Evolutionary conservation across 164 flowering plant species (phyloP).

Genomic region (Magnolia officinalis): DNA sequence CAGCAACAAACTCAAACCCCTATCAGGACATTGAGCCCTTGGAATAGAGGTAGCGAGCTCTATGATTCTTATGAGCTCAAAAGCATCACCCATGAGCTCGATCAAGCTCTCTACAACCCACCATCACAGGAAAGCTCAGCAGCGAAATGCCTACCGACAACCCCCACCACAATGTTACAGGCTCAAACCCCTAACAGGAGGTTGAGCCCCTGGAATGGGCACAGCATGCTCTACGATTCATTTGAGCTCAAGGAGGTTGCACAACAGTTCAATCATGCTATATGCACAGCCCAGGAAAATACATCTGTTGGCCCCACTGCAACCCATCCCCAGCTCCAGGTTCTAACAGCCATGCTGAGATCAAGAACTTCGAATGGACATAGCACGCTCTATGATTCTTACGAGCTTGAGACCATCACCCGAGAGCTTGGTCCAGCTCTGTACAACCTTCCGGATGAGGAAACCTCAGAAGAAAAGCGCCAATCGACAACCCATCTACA

Average conservation of each 20-base stretch:
- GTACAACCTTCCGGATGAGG: background rate
- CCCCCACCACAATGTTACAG: constrained; percentile 2
- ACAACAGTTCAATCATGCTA: constrained; percentile 42
- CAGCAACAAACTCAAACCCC: background rate
- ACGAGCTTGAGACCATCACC: background rate
- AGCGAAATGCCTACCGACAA: too few species aligned
- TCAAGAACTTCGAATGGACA: background rate
- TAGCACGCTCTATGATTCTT: background rate
- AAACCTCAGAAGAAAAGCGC: background rate
- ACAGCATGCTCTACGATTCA: constrained; percentile 49
- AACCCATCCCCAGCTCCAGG: background rate
- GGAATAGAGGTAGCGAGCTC: background rate
- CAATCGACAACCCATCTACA: background rate
- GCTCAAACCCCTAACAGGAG: constrained; percentile 25
- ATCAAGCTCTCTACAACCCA: background rate
- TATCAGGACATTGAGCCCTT: too few species aligned
- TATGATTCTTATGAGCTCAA: background rate
- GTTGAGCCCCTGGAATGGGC: constrained; percentile 33
- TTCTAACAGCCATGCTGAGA: background rate
- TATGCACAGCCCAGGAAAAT: constrained; percentile 19
- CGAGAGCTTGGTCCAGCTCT: background rate
- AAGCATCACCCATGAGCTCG: background rate
- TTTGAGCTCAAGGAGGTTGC: constrained; percentile 44
- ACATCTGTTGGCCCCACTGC: constrained; percentile 1
- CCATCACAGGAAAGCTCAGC: background rate